Base-by-base conservation (phyloP, 768 basidiomycete species). In the Agaricus sinodeliciosus region DNA sequence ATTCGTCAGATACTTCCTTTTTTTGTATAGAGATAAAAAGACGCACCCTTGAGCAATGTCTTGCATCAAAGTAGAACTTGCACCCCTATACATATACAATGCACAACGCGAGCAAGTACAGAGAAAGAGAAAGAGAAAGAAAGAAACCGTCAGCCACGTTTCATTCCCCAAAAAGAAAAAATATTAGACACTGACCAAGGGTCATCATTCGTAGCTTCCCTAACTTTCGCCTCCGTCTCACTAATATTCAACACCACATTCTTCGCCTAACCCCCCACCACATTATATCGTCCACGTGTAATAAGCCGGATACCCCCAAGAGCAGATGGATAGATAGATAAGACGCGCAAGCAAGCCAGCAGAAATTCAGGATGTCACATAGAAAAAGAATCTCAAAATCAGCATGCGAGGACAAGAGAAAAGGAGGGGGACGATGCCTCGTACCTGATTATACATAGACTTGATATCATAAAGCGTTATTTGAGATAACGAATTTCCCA, bases 1-100 rank as follows among this genome's bases (percentile, higher is more conserved):
- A 22, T 22, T 22, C 22, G 22, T 22, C 22, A 22, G 22, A 22
- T 22, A 3, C 22, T 22, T 22, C 22, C 22, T 3, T 22, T 22
- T 22, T 22, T 22, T 22, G 22, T 22, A 22, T 22, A 22, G 22
- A 22, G 3, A 22, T 22, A 3, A 22, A 22, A 3, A 22, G 22
- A 63, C 63, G 31, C 61, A 95, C 94, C 90, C 92, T 78, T 93
- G 88, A 11, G 96, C 94, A 59, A 99, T 98, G 61, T 98, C 94
- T 65, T 93, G 90, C 96, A 98, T 98, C 68, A 98, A 71, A 22
- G 94, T 94, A 45, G 94, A 96, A 65, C 90, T 94, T 55, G 95
- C 95, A 15, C 96, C 95, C 95, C 94, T 96, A 58, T 52, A 51
- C 48, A 49, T 39, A 26, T 47, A 27, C 51, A 41, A 57, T 49